Evolutionary conservation across 805 yeast species (phyloP), one percentile per base, ranked within the genome.

Genomic region (Candida tallmaniae): DNA sequence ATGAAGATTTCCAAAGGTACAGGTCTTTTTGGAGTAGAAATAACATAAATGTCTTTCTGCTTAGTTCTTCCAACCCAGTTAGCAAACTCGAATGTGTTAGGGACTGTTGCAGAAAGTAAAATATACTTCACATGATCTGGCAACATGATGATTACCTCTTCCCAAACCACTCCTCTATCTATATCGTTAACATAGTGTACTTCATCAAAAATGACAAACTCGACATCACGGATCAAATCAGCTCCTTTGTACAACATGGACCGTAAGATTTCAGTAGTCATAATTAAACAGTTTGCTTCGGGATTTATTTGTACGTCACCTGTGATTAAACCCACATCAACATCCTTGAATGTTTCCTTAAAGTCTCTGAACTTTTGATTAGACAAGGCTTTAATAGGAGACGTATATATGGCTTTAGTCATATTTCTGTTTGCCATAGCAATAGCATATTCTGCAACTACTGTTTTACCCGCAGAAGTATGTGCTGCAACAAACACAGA

Each of bases 81-180:
- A 6, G 99, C 99, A 70, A 93, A 93, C 54, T 93, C 99, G 38
- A 43, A 40, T 2, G 97, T 96, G 56, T 90, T 90, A 17, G 98
- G 98, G 47, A 90, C 90, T 1, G 98, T 90, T 31, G 97, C 97
- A 10, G 97, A 88, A 44, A 90, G 64, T 51, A 90, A 85, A 3
- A 90, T 96, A 52, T 89, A 87, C 46, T 84, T 90, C 12, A 93
- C 97, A 68, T 89, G 89, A 50, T 94, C 97, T 4, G 99, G 99
- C 27, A 93, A 70, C 54, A 93, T 67, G 39, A 93, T 93, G 45
- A 93, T 90, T 11, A 97, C 90, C 61, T 93, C 99, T 64, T 93
- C 99, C 99, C 99, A 93, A 23, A 93, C 98, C 34, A 93, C 99
- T 58, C 99, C 99, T 65, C 99, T 79, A 47, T 88, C 93, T 49